These are phyloP conservation scores for Corniculantispora saksenae DNA, from an alignment of 2,329 filamentous ascomycete genomes.

Conservation along the genomic window DNA sequence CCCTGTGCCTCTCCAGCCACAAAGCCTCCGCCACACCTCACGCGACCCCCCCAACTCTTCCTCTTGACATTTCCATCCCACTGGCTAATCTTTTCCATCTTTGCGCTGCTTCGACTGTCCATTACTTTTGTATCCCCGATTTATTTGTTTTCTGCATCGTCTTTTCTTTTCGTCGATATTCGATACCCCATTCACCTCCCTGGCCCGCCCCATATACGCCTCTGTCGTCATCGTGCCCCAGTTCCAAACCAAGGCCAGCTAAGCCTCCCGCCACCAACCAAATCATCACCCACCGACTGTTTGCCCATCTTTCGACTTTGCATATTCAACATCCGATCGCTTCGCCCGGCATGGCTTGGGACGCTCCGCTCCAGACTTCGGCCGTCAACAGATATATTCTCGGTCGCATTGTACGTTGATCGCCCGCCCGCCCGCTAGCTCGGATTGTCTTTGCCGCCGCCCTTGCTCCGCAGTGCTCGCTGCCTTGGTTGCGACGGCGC, in stretches of 20 bases:
- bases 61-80: background rate
- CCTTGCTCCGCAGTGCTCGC: constrained; percentile 8
- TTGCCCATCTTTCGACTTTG: background rate
- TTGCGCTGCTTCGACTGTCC: background rate
- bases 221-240: constrained; percentile 2
- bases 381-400: constrained; percentile 65
- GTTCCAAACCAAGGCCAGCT: background rate
- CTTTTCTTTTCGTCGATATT: background rate
- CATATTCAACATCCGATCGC: background rate
- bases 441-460: constrained; percentile 12
- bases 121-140: background rate
- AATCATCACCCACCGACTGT: background rate
- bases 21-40: constrained; percentile 13
- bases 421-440: background rate
- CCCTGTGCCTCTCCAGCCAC: background rate
- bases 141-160: background rate
- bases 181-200: background rate
- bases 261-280: constrained; percentile 5
- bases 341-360: constrained; percentile 12
- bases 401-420: constrained; percentile 67
- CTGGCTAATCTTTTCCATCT: background rate
- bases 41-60: constrained; percentile 10
- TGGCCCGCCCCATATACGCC: background rate
- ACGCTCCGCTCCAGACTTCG: constrained; percentile 4
- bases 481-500: too few relatives aligned